phyloP scores from a whole-genome alignment of 108 stramenopile genomes.

The Cyclotella baltica region DNA sequence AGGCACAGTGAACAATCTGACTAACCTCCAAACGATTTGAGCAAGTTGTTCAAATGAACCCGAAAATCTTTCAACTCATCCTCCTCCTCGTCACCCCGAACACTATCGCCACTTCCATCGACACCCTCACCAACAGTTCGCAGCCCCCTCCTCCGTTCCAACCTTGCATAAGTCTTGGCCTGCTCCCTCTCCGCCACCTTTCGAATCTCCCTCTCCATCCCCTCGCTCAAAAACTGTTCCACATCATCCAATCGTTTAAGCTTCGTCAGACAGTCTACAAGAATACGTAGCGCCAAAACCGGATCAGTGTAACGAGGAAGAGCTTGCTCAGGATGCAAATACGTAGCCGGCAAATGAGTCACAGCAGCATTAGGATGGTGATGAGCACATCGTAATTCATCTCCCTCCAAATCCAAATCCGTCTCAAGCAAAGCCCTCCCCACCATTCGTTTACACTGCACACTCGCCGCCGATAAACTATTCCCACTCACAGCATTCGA shows the following conservation, averaged over 20 bases:
- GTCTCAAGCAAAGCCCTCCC: slow-evolving; percentile 72
- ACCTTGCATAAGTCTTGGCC: slow-evolving; percentile 72
- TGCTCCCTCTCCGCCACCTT: slow-evolving; percentile 77
- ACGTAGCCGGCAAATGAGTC: slow-evolving; percentile 40
- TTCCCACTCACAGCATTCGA: background rate
- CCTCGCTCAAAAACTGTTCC: slow-evolving; percentile 72
- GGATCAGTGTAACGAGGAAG: slow-evolving; percentile 75
- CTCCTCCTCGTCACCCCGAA: slow-evolving; percentile 14
- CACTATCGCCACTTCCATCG: slow-evolving; percentile 15
- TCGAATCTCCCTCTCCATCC: slow-evolving; percentile 66
- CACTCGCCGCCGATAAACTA: background rate
- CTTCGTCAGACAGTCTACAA: slow-evolving; percentile 77
- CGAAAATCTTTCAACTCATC: slow-evolving; percentile 77
- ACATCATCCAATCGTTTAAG: slow-evolving; percentile 84
- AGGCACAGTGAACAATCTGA: too few relatives aligned
- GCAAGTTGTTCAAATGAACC: slow-evolving; percentile 69
- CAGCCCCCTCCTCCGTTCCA: slow-evolving; percentile 59
- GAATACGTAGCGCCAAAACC: slow-evolving; percentile 77
- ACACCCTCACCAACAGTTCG: slow-evolving; percentile 18
- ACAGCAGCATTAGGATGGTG: slow-evolving; percentile 13
- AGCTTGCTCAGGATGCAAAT: slow-evolving; percentile 43
- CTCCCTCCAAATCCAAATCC: slow-evolving; percentile 84
- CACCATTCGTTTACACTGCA: slow-evolving; percentile 59
- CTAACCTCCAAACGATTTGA: slow-evolving; percentile 84
- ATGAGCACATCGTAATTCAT: slow-evolving; percentile 74